Evolutionary conservation across 352 stramenopile species (phyloP), one percentile per base, ranked within the genome.

Genomic region (Discostella stelligera): DNA sequence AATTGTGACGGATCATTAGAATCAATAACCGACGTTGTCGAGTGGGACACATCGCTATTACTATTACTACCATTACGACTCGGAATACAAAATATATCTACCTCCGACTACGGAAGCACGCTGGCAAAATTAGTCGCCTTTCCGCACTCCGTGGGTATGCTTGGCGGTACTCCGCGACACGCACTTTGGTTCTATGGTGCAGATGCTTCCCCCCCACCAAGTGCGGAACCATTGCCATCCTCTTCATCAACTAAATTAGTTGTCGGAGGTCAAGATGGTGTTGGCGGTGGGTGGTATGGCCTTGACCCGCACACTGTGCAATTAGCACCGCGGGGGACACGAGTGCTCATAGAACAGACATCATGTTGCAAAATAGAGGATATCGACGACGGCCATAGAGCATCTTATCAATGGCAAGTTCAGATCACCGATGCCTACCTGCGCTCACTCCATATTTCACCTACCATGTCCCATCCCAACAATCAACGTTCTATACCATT

Each of bases 161-260:
- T 98, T 32, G 96, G 96, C 46, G 96, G 96, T 65, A 96, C 96
- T 71, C 96, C 96, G 41, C 89, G 95, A 7, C 94, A 97, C 83
- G 97, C 96, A 10, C 91, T 98, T 54, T 98, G 97, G 85, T 98
- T 98, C 90, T 96, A 98, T 41, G 95, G 95, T 30, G 89, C 94
- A 5, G 91, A 96, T 70, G 89, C 92, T 4, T 85, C 66, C 71
- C 79, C 52, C 66, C 60, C 21, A 89, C 62, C 62, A 20, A 20
- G 7, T 14, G 37, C 13, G 37, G 37, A 13, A 14, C 37, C 32
- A 41, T 41, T 41, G 32, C 9, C 37, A 44, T 44, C 37, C 13
- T 11, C 1, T 14, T 44, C 37, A 14, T 44, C 37, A 44, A 8
- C 37, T 3, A 44, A 44, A 44, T 2, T 14, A 11, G 37, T 44